Base-by-base conservation (phyloP, 208 protist genomes). In the Crithidia fasciculata region DNA sequence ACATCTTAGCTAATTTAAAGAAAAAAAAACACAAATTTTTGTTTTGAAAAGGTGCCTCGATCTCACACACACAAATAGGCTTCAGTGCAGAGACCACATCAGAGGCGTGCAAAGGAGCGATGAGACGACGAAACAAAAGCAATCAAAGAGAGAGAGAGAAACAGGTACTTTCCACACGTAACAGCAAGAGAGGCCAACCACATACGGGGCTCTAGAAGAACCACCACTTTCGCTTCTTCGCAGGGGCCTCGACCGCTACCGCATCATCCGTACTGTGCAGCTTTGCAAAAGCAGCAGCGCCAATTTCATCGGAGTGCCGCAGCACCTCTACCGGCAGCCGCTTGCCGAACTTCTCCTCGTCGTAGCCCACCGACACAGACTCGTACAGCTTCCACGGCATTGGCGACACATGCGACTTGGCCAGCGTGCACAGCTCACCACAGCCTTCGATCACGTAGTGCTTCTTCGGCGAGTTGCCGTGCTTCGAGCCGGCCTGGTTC, bases 341-440 rank as follows among this genome's bases (percentile, higher is more conserved):
- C 45, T 80, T 53, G 10, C 91, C 91, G 68, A 94, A 96, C 63
- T 90, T 91, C 65, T 96, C 87, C 59, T 89, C 88, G 57, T 96
- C 90, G 78, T 94, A 95, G 12, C 90, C 92, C 2, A 69, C 19
- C 12, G 90, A 95, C 47, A 96, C 70, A 55, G 68, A 77, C 65
- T 94, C 82, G 69, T 93, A 95, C 50, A 95, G 75, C 57, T 89
- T 85, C 90, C 92, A 96, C 56, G 92, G 92, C 81, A 96, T 93
- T 28, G 90, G 88, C 19, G 82, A 67, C 28, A 96, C 85, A 67
- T 94, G 85, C 59, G 85, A 90, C 78, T 94, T 94, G 61, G 89
- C 92, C 55, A 96, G 67, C 10, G 92, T 96, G 81, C 92, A 96
- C 60, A 96, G 73, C 74, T 96, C 89, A 40, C 92, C 92, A 74